Percentiles rank a stretch among this genome's conserved stretches.
These are phyloP conservation scores for Vachellia collinsii DNA, from an alignment of 306 rosid species.

Conservation along the genomic window DNA sequence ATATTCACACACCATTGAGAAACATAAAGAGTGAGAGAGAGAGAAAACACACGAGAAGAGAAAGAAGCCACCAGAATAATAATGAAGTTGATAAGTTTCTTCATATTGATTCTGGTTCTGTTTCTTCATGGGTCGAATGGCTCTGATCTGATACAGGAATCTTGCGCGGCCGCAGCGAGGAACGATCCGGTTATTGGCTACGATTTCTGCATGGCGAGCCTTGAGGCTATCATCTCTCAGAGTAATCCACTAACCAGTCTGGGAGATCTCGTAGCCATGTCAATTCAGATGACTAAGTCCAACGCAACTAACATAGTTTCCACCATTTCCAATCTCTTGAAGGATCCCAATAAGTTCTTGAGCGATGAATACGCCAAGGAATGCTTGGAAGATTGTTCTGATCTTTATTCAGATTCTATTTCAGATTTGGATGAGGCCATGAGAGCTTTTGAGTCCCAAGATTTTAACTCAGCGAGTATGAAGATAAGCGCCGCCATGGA, in stretches of 20 bases:
- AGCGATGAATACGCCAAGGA: conserved; percentile 26
- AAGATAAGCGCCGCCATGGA: conserved; percentile 50
- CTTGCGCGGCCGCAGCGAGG: conserved; percentile 59
- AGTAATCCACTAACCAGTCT: conserved; percentile 33
- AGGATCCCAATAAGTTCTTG: conserved; percentile 9
- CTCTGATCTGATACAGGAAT: conserved; percentile 39
- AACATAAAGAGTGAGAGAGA: too few species aligned
- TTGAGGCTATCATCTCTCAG: conserved; percentile 38
- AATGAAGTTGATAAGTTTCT: conserved; percentile 32
- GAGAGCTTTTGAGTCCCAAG: conserved; percentile 46
- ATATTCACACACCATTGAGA: too few species aligned
- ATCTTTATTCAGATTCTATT: conserved; percentile 53
- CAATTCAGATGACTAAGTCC: conserved; percentile 47
- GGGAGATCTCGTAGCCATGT: conserved; percentile 43
- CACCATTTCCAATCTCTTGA: conserved; percentile 43
- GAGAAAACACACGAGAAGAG: not conserved
- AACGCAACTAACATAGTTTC: conserved; percentile 52
- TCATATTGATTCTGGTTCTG: conserved; percentile 5
- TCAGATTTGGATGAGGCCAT: conserved; percentile 40
- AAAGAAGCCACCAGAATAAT: not conserved
- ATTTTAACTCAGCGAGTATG: conserved; percentile 33
- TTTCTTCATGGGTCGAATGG: conserved; percentile 34
- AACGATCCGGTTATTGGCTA: conserved; percentile 55
- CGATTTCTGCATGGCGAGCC: conserved; percentile 55
- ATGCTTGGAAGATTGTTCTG: conserved; percentile 55